Evolutionary conservation across 2,329 filamentous ascomycete species (phyloP).

Genomic region (Alternaria infectoria): DNA sequence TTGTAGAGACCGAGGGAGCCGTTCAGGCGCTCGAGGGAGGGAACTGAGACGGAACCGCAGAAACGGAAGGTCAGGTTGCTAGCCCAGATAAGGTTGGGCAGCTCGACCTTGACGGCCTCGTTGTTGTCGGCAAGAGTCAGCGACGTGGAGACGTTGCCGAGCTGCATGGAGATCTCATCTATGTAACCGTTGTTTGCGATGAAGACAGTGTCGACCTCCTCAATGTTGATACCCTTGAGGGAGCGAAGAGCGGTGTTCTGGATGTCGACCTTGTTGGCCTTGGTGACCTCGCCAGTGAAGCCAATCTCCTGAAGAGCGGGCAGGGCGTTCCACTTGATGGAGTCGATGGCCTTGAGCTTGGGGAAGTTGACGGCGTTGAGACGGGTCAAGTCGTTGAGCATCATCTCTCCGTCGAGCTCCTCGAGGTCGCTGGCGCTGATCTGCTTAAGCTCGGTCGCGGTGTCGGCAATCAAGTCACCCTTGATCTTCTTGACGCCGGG

Average conservation of each 20-base stretch:
- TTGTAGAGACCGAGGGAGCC: slow-evolving; percentile 84
- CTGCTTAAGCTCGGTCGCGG: slow-evolving; percentile 67
- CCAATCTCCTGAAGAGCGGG: slow-evolving; percentile 65
- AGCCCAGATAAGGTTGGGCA: slow-evolving; percentile 80
- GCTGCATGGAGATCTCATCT: slow-evolving; percentile 74
- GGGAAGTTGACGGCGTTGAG: slow-evolving; percentile 73
- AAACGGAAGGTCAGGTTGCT: slow-evolving; percentile 84
- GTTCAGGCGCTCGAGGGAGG: slow-evolving; percentile 74
- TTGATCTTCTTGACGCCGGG: slow-evolving; percentile 66
- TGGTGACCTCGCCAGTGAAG: slow-evolving; percentile 69
- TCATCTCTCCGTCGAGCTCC: slow-evolving; percentile 73
- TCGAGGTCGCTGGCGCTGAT: slow-evolving; percentile 67
- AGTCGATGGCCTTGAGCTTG: slow-evolving; percentile 67
- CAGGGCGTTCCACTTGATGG: slow-evolving; percentile 75
- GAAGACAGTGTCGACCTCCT: slow-evolving; percentile 73
- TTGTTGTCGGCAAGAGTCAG: slow-evolving; percentile 84
- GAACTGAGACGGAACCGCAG: slow-evolving; percentile 74
- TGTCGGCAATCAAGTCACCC: slow-evolving; percentile 59
- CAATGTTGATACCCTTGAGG: slow-evolving; percentile 81
- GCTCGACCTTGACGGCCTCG: slow-evolving; percentile 69
- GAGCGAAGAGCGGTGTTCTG: slow-evolving; percentile 83
- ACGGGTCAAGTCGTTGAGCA: slow-evolving; percentile 70
- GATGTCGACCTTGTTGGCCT: slow-evolving; percentile 73
- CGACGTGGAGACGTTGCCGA: slow-evolving; percentile 74
- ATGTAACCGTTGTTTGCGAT: slow-evolving; percentile 87